A percentile compares a stretch with the other conserved stretches of the same genome.
These are phyloP conservation scores for Fraxinus nigra DNA, from an alignment of 305 asterid species.

Conservation along the genomic window DNA sequence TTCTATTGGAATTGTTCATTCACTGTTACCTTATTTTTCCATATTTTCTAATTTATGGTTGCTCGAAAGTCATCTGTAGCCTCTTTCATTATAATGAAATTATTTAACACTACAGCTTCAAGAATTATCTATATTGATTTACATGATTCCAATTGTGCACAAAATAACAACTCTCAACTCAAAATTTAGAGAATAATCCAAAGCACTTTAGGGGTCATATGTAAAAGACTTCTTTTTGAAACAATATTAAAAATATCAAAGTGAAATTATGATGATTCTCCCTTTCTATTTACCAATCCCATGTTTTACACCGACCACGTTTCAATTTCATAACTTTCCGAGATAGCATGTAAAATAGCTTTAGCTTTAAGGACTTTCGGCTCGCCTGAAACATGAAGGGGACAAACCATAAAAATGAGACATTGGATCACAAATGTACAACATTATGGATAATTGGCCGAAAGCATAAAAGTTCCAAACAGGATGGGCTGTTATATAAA, in stretches of 20 bases:
- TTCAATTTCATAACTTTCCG: not conserved
- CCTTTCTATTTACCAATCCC: not conserved
- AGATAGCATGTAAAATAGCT: not conserved
- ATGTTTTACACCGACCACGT: not conserved
- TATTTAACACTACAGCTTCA: not conserved
- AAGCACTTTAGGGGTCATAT: not conserved
- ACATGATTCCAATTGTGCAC: not conserved
- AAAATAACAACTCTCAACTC: not conserved
- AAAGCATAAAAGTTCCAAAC: not conserved
- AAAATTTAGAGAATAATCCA: not conserved
- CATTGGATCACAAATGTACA: not conserved
- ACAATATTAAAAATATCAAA: not conserved
- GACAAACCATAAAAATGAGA: not conserved
- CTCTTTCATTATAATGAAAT: not conserved
- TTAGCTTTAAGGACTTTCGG: not conserved
- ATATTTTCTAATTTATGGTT: not conserved
- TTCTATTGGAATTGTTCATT: not conserved
- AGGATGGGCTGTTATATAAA: not conserved
- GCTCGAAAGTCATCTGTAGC: not conserved
- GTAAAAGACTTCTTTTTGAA: not conserved
- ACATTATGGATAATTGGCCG: not conserved
- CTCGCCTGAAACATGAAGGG: not conserved
- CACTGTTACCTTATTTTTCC: not conserved
- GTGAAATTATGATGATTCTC: not conserved
- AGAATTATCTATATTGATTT: constrained; percentile 6